Evolutionary conservation across 2,329 filamentous ascomycete species (phyloP), one percentile per base, ranked within the genome.

Genomic region (Colletotrichum tanaceti): DNA sequence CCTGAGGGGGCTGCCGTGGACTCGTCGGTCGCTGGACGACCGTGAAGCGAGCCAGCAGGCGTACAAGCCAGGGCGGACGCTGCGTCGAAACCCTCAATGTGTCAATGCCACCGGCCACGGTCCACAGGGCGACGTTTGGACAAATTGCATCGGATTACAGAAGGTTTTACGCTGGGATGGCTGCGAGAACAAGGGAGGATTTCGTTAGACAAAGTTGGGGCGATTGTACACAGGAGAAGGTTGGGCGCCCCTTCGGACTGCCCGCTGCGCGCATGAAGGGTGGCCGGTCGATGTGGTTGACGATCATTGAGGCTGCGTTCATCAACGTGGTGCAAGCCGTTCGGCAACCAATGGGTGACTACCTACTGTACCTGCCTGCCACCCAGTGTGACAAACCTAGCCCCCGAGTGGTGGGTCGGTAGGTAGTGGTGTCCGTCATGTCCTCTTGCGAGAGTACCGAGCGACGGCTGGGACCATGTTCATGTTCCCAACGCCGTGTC

Each of bases 61-160:
- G 24, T 38, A 54, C 16, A 22, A 46, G 35, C 57, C 52, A 52
- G 66, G 60, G 50, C 43, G 20, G 58, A 44, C 22, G 53, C 60
- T 59, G 43, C 55, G 50, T 65, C 65, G 62, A 65, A 66, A 69
- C 66, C 66, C n/a, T 60, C 38, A 46, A 55, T 69, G 66, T 69
- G 62, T 69, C 66, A 61, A 52, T 18, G 55, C 43, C 55, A n/a
- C 6, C 18, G 24, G 13, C 47, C 61, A 68, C 55, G 49, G 65
- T 28, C 65, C 65, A 65, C 61, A 55, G 5, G 16, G 47, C 43
- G 65, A 68, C 61, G 55, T 39, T 55, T 60, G 62, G 38, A 47
- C 35, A 44, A 5, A 55, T 43, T 41, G 62, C 55, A 57, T 46
- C 62, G 35, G 39, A 55, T 68, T 55, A 60, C 49, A 55, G 13